Conservation (phyloP, 495 filamentous ascomycete species). For the Baudoinia panamericana region DNA sequence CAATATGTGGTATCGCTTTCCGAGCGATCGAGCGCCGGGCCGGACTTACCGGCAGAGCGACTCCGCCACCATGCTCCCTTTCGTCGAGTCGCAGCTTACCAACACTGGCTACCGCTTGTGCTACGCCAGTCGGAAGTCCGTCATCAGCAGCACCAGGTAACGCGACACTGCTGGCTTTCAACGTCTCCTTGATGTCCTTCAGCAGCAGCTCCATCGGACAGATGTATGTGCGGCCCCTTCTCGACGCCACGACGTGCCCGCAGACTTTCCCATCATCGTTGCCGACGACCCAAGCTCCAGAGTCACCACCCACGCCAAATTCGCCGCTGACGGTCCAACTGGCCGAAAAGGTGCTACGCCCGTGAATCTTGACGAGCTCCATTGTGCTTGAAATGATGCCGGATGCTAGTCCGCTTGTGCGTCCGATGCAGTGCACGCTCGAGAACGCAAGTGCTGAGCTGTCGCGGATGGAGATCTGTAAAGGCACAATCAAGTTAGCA, state of each 20-base stretch:
- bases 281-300: conserved; percentile 86
- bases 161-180: conserved; percentile 43
- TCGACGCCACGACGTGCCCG: conserved; percentile 74
- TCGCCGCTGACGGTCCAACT: conserved; percentile 67
- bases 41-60: neutral
- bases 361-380: conserved; percentile 68
- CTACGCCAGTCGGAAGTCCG: neutral
- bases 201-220: conserved; percentile 87
- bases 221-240: conserved; percentile 69
- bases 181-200: conserved; percentile 65
- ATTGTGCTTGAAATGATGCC: conserved; percentile 64
- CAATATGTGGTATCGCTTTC: no score
- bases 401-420: conserved; percentile 70
- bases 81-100: neutral
- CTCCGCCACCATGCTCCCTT: neutral
- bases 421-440: conserved; percentile 77
- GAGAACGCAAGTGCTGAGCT: conserved; percentile 49
- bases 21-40: neutral
- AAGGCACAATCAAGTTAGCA: no score
- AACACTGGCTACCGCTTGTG: neutral
- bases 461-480: conserved; percentile 28
- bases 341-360: conserved; percentile 63
- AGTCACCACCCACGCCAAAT: conserved; percentile 76
- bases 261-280: conserved; percentile 65
- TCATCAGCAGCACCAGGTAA: conserved; percentile 34